Base-by-base conservation (phyloP, 78 protist genomes). In the Capsaspora owczarzaki region DNA sequence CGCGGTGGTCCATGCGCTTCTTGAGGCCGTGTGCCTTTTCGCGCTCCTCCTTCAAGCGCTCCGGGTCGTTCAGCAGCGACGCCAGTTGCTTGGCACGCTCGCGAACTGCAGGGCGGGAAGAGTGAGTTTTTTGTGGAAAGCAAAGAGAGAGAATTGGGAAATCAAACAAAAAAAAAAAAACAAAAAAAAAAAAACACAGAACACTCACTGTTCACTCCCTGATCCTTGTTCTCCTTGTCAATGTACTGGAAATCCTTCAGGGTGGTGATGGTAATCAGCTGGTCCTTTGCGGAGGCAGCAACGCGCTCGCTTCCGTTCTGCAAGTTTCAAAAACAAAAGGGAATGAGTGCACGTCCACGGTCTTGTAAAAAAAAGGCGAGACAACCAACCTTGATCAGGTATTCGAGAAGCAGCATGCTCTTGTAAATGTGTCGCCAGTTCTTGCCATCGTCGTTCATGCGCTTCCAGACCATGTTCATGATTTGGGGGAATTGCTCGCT, bases 351-450 rank as follows among this genome's bases (percentile, higher is more conserved):
- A n/a, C n/a, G n/a, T n/a, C n/a, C n/a, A n/a, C n/a, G n/a, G n/a
- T n/a, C n/a, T n/a, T n/a, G n/a, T n/a, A n/a, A n/a, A n/a, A n/a
- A n/a, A n/a, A n/a, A n/a, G n/a, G n/a, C n/a, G n/a, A n/a, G n/a
- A n/a, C n/a, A n/a, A 60, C 63, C 35, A 25, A 29, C 25, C 25
- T 60, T 25, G 25, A 60, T 29, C 63, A 25, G 35, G 63, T 60
- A 60, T 60, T 60, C 35, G 25, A 12, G n/a, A n/a, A n/a, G n/a
- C n/a, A n/a, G n/a, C n/a, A n/a, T n/a, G n/a, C n/a, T 68, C 86
- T 83, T 80, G 77, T 66, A 83, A 41, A 83, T 82, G 61, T 83
- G 86, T 5, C 84, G 76, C 84, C 84, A 80, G 42, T 80, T 53
- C 70, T 70, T 66, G 68, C 86, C 81, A 29, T 78, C 38, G 74